Evolutionary conservation across 768 basidiomycete species (phyloP).

Genomic region (Amanita pseudoporphyria): DNA sequence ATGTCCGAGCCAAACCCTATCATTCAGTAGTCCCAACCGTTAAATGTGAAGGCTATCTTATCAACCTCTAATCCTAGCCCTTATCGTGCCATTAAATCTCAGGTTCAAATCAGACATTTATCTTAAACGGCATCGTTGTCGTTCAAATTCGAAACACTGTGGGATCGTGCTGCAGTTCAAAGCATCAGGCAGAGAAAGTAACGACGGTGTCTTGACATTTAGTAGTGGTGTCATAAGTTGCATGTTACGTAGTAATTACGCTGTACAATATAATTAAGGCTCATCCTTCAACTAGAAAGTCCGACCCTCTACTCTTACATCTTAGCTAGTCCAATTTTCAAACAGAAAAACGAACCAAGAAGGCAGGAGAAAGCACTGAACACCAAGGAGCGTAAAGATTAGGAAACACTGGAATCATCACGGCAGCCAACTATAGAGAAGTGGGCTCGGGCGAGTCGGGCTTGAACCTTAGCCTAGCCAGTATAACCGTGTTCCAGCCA

Average conservation of each 20-base stretch:
- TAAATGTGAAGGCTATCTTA: no score
- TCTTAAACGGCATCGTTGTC: no score
- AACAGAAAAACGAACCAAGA: slow-evolving; percentile 10
- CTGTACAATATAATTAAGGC: not conserved
- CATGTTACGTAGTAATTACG: not conserved
- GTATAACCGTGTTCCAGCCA: slow-evolving; percentile 36
- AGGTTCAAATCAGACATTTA: no score
- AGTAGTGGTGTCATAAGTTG: not conserved
- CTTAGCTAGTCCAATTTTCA: not conserved
- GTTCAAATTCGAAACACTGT: not conserved
- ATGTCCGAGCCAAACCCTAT: not conserved
- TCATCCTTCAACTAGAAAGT: not conserved
- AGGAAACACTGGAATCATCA: not conserved
- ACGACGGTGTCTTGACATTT: not conserved
- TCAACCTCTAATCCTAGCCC: not conserved
- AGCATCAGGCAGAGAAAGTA: not conserved
- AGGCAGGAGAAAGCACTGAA: not conserved
- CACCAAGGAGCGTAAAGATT: not conserved
- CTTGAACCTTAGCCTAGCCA: slow-evolving; percentile 42
- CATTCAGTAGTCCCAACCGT: not conserved
- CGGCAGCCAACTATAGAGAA: slow-evolving; percentile 16
- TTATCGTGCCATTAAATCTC: no score
- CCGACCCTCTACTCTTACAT: not conserved
- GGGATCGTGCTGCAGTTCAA: not conserved
- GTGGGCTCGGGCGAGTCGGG: slow-evolving; percentile 36